Evolutionary conservation across 2,329 filamentous ascomycete genomes (phyloP), one percentile per base, ranked within the genome.

Genomic region (Ramularia endophylla): DNA sequence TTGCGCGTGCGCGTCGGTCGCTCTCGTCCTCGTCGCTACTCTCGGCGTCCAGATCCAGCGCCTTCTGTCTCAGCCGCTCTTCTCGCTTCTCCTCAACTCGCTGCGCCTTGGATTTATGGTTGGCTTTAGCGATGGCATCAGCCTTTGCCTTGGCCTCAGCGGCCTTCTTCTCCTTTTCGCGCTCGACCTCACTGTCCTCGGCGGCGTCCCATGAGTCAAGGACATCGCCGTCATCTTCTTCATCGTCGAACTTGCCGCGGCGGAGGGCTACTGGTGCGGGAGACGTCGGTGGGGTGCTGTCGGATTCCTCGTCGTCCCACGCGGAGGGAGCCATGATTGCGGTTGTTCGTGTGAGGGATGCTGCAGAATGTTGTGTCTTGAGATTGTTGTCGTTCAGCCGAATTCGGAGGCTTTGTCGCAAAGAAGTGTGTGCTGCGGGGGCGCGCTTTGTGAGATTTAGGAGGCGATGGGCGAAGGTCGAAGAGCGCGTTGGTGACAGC

Each of bases 131-230:
- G 58, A 87, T 86, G 32, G 85, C 89, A 0, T 89, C 87, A 19
- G 87, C 88, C 68, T 94, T 94, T 44, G 85, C 87, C 68, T 94
- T 94, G 39, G 80, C 84, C 61, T 87, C 89, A 5, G 77, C 83
- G 37, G 82, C 87, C 71, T 90, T 92, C 68, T 85, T 85, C 19
- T 79, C 86, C 74, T 97, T 98, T 68, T 95, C 89, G 58, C 88
- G 85, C 73, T 98, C 92, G 57, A 82, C 90, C 59, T 98, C 92
- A 48, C 88, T 95, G 70, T 98, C 92, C 61, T 97, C 92, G 55
- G 86, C 89, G 44, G 87, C 90, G 60, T 97, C 89, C 92, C 92
- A 98, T 25, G 87, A 90, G 46, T 98, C 92, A 60, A 95, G 78
- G 43, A 97, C 87, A 83, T 95, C 53, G 63, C 74, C 89, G 53